Percentiles rank a stretch among this genome's conserved stretches.
phyloP scores from a whole-genome alignment of 2,329 filamentous ascomycete species.

The Cordyceps cicadae region DNA sequence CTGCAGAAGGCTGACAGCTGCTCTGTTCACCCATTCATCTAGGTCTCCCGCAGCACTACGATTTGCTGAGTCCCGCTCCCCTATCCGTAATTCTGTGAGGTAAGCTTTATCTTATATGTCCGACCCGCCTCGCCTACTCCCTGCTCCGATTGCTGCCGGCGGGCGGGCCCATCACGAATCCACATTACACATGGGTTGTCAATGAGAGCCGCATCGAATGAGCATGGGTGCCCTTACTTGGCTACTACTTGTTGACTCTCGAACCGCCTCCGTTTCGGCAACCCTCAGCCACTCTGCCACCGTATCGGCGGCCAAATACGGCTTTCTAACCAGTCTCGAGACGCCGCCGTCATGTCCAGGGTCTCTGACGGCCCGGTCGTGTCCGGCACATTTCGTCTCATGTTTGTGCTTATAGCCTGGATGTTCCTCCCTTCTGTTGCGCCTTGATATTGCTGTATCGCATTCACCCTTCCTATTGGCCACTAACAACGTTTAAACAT shows the following conservation, averaged over 20 bases:
- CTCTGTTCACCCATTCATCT: neutral
- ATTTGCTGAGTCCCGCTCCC: neutral
- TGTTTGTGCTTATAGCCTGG: neutral
- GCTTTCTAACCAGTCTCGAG: neutral
- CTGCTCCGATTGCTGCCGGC: neutral
- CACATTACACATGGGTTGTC: constrained; percentile 5
- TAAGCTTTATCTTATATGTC: constrained; percentile 6
- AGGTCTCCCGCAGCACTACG: neutral
- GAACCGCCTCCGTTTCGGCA: neutral
- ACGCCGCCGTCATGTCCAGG: neutral
- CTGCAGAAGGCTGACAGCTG: neutral
- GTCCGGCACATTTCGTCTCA: neutral
- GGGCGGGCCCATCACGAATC: constrained; percentile 9
- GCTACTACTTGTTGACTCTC: no score
- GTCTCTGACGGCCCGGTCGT: neutral
- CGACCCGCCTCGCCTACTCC: neutral
- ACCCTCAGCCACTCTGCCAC: neutral
- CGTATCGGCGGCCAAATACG: neutral
- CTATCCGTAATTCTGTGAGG: constrained; percentile 8
- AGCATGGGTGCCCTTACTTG: neutral
- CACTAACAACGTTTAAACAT: neutral
- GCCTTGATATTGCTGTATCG: neutral
- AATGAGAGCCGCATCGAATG: neutral
- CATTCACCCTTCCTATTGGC: neutral
- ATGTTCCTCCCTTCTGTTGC: neutral